Evolutionary conservation across 257 asterid species (phyloP).

Genomic region (Verbena officinalis): DNA sequence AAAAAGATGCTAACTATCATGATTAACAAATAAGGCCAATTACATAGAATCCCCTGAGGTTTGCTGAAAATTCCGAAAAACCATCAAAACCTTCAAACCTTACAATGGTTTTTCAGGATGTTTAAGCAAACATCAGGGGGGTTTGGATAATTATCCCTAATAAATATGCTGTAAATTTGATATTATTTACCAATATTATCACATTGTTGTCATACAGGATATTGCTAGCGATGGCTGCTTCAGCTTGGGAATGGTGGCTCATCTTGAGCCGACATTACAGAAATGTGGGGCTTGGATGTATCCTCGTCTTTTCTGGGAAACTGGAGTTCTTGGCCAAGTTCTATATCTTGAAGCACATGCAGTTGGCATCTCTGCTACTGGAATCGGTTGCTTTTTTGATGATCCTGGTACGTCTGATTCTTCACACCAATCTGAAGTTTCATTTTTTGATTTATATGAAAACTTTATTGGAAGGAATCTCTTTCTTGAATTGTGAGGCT

Average conservation of each 20-base stretch:
- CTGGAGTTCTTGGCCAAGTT: slow-evolving; percentile 97
- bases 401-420: slow-evolving; percentile 70
- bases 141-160: too few relatives aligned
- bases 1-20: too few relatives aligned
- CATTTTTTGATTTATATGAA: neutral
- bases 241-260: slow-evolving; percentile 97
- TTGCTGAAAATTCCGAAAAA: too few relatives aligned
- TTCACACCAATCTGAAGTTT: slow-evolving; percentile 12
- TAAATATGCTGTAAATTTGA: too few relatives aligned
- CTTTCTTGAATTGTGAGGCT: too few relatives aligned
- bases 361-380: slow-evolving; percentile 90
- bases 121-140: too few relatives aligned
- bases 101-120: too few relatives aligned
- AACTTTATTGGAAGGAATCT: too few relatives aligned
- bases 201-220: slow-evolving; percentile 49
- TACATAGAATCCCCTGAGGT: too few relatives aligned
- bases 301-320: slow-evolving; percentile 95
- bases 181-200: neutral
- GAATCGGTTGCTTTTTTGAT: slow-evolving; percentile 94
- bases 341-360: slow-evolving; percentile 94
- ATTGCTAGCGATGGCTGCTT: slow-evolving; percentile 96
- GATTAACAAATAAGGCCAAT: too few relatives aligned
- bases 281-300: slow-evolving; percentile 85
- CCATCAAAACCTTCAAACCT: too few relatives aligned
- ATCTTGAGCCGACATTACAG: slow-evolving; percentile 62